Percentiles rank a stretch among this genome's conserved stretches.
phyloP scores from a whole-genome alignment of 768 basidiomycete genomes.

The Mycena galopus region DNA sequence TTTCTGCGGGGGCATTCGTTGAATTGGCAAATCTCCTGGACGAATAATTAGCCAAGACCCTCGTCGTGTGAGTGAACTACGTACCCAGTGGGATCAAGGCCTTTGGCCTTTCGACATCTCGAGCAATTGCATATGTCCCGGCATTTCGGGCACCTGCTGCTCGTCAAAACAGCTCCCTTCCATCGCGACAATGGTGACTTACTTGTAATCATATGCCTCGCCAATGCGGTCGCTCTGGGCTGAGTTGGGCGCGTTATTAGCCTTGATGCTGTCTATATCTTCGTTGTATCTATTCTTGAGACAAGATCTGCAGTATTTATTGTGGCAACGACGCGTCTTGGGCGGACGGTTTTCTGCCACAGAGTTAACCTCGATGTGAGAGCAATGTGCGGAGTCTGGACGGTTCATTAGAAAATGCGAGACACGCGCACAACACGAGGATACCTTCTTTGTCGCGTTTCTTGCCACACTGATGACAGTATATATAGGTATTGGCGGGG shows the following conservation, averaged over 20 bases:
- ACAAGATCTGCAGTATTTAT: conserved; percentile 75
- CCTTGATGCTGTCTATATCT: conserved; percentile 59
- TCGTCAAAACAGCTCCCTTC: conserved; percentile 6
- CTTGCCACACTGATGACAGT: conserved; percentile 81
- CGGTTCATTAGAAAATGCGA: conserved; percentile 7
- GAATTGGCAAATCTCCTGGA: conserved; percentile 31
- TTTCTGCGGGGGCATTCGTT: conserved; percentile 17
- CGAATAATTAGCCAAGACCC: neutral
- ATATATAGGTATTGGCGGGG: conserved; percentile 51
- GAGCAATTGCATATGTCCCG: conserved; percentile 76
- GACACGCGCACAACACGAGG: conserved; percentile 19
- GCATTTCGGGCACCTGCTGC: conserved; percentile 76
- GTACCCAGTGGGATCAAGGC: conserved; percentile 71
- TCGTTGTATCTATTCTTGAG: conserved; percentile 77
- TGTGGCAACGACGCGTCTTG: conserved; percentile 61
- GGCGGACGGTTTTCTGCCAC: conserved; percentile 36
- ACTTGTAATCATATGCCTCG: conserved; percentile 67
- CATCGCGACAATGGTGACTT: conserved; percentile 22
- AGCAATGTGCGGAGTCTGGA: conserved; percentile 55
- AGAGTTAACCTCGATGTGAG: conserved; percentile 40
- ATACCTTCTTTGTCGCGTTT: conserved; percentile 63
- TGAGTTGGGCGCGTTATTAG: conserved; percentile 28
- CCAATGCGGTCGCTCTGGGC: conserved; percentile 40
- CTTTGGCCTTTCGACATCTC: conserved; percentile 73
- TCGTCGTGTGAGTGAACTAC: conserved; percentile 36